Evolutionary conservation across 148 eudicot species (phyloP), one percentile per base, ranked within the genome.

Genomic region (Camellia sinensis): DNA sequence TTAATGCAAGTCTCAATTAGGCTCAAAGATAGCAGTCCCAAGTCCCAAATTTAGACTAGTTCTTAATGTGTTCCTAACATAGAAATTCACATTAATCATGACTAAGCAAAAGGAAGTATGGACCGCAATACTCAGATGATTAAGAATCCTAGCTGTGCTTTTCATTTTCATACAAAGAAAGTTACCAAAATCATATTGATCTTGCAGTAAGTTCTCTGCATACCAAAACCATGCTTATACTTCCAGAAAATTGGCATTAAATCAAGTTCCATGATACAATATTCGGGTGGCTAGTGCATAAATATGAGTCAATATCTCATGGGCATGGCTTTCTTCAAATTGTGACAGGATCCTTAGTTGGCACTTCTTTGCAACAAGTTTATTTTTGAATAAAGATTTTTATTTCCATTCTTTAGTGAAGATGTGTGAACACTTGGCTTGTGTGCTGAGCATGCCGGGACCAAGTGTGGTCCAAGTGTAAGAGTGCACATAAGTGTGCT

Each of bases 261-360:
- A 67, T 67, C 71, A 41, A 67, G 71, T 67, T 67, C 43, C 9
- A 54, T 54, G 57, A 40, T 67, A 7, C 29, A 67, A 67, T 67
- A 5, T n/a, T 67, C 71, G 5, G 71, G 46, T 67, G 29, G 46
- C 71, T 67, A 40, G 46, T 14, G 48, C 50, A 68, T 43, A 68
- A 19, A 68, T 1, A 68, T 45, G 43, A 68, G 21, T 43, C 15
- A 43, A 43, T 48, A 68, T 68, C 50, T 17, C 44, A 67, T 43
- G 11, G 57, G 50, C 50, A 68, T 68, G 71, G 50, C 50, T 43
- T 18, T 7, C 15, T 43, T 68, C 71, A 44, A 68, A 43, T 68
- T 15, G 63, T 60, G 19, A 48, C 52, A 48, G 52, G 52, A 48
- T 48, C 52, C 7, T 48, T 48, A 7, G 12, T 43, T 43, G 3